Conservation (phyloP, 2,329 filamentous ascomycete genomes). For the Stemphylium vesicarium region DNA sequence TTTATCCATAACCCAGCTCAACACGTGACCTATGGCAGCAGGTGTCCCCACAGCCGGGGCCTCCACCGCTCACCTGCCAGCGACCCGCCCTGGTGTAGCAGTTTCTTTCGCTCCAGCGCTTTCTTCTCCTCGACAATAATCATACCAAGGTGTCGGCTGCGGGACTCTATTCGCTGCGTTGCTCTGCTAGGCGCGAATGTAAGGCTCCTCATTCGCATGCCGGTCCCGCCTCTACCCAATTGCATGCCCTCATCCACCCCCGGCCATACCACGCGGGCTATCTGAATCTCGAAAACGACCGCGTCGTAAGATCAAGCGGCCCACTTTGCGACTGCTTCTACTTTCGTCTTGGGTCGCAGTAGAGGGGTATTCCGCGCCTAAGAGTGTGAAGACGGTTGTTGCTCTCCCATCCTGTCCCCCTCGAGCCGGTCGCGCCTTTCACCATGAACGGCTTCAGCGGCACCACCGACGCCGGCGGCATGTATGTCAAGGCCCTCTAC, state of each 20-base stretch:
- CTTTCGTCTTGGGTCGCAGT: conserved; percentile 22
- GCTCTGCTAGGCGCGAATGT: conserved; percentile 40
- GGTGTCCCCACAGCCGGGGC: conserved; percentile 23
- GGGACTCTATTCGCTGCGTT: conserved; percentile 37
- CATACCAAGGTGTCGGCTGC: conserved; percentile 23
- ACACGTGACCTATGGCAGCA: conserved; percentile 23
- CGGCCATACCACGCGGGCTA: conserved; percentile 38
- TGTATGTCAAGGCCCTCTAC: conserved; percentile 96
- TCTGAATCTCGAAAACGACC: conserved; percentile 26
- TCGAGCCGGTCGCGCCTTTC: conserved; percentile 22
- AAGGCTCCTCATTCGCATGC: conserved; percentile 43
- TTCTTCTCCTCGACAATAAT: conserved; percentile 15
- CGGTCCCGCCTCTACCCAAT: conserved; percentile 44
- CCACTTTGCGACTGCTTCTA: conserved; percentile 20
- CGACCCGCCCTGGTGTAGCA: conserved; percentile 29
- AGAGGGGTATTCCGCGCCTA: conserved; percentile 25
- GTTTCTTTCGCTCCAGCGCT: conserved; percentile 22
- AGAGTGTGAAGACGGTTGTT: conserved; percentile 19
- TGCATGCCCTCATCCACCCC: conserved; percentile 35
- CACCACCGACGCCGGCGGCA: conserved; percentile 59
- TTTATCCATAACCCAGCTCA: conserved; percentile 19
- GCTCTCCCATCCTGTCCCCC: conserved; percentile 14
- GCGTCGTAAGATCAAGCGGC: conserved; percentile 29
- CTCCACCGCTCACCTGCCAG: conserved; percentile 26
- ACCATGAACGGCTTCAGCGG: conserved; percentile 60